A percentile compares a stretch with the other conserved stretches of the same genome.
Conservation (phyloP, 2,329 filamentous ascomycete species). For the Rhynchosporium graminicola region DNA sequence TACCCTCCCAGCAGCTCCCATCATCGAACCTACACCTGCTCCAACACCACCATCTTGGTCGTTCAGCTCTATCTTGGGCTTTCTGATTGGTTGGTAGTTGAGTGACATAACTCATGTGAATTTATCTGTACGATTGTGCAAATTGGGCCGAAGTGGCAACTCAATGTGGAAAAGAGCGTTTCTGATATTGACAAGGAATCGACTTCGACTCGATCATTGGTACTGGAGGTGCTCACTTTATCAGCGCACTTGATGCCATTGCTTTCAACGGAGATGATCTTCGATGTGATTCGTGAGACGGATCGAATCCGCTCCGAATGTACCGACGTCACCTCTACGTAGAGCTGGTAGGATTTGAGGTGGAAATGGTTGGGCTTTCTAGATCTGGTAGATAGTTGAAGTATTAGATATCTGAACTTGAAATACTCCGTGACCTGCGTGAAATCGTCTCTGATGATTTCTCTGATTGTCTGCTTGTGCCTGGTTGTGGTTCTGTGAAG, state of each 20-base stretch:
- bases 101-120: neutral
- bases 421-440: neutral
- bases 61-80: neutral
- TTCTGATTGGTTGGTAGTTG: neutral
- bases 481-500: no score
- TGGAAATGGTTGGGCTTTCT: neutral
- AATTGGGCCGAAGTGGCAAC: no score
- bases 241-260: neutral
- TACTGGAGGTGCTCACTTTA: neutral
- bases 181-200: no score
- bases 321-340: neutral
- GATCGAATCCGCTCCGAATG: neutral
- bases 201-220: neutral
- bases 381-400: neutral
- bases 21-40: neutral
- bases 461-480: no score
- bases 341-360: neutral
- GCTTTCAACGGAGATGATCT: neutral
- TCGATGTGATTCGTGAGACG: neutral
- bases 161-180: neutral
- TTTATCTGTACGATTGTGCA: neutral
- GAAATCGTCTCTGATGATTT: neutral
- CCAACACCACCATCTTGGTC: neutral
- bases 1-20: neutral
- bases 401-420: neutral